Evolutionary conservation across 2,329 filamentous ascomycete genomes (phyloP), one percentile per base, ranked within the genome.

Genomic region (Ilyonectria destructans): DNA sequence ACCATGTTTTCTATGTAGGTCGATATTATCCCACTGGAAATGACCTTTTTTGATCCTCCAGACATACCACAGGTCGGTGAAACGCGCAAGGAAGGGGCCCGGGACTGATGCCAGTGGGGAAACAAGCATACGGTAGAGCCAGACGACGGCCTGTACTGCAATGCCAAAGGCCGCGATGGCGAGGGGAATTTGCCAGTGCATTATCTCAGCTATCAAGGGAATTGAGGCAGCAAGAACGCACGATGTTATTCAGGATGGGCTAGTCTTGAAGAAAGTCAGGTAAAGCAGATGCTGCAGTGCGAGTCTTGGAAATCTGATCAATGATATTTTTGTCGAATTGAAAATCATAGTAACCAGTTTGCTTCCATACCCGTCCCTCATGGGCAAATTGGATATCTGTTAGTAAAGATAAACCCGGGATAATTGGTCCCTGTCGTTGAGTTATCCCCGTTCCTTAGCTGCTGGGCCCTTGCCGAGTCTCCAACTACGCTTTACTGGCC

Each of bases 21-120:
- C 13, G 12, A 64, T 43, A 7, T 64, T 64, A 17, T 51, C 61
- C 12, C 29, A 29, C 55, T 64, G 54, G 23, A 64, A 58, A 12
- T 49, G 35, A 15, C 61, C 61, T 17, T 48, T 51, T 23, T 51
- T 26, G 8, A 64, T 58, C 21, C 45, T 43, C 26, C 40, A 52
- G 26, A 23, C 31, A 23, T 64, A 64, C 61, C 54, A 64, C 10
- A 64, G 31, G 33, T 64, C 54, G 13, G 61, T 58, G 19, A 64
- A 58, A 9, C 61, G 54, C 7, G 61, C 61, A 7, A 51, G 15
- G 15, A 21, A 58, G n/a, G 61, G 61, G 17, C 61, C 54, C n/a
- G 58, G 58, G 6, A 61, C 33, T n/a, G 58, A 43, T 29, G 58
- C 46, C 15, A 61, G 35, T 37, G 58, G 58, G 33, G 58, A 61